Evolutionary conservation across 495 filamentous ascomycete genomes (phyloP), one percentile per base, ranked within the genome.

Genomic region (Apodospora peruviana): DNA sequence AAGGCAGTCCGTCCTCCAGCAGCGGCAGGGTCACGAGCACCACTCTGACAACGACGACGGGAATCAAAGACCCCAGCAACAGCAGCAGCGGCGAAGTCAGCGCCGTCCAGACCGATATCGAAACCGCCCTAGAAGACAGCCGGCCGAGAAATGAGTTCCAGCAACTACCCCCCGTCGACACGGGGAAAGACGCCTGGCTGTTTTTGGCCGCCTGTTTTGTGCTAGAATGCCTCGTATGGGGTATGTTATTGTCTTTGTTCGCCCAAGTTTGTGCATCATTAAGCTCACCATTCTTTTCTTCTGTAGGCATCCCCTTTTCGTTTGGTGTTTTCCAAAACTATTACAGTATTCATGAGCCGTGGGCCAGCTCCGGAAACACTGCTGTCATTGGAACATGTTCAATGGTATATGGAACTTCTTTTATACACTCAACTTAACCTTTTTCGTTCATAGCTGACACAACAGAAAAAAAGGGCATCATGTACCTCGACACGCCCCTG

Each of bases 181-280:
- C 74, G 19, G 85, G 83, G 9, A 77, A 71, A 41, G 65, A 79
- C 35, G 84, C 85, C 11, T 88, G 79, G 78, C 67, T 84, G 0
- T 84, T 83, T 50, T 69, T 89, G 16, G 66, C 72, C 1, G 79
- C 76, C 3, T 75, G 75, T 52, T 86, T 86, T 61, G 61, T 80
- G 45, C 65, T 87, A 22, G 83, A 88, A 54, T 76, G 69, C n/a
- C 61, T 86, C 10, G 67, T 84, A 19, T 87, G 82, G 83, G 83
- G 82, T 82, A 60, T 53, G 66, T 58, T 24, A 7, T 14, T 32
- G n/a, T 16, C 10, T 37, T 21, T 17, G 16, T 36, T 4, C 5
- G 27, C 32, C 7, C 38, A 19, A 51, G 19, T n/a, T n/a, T n/a
- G n/a, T n/a, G n/a, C n/a, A n/a, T n/a, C n/a, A n/a, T n/a, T n/a